Evolutionary conservation across 805 yeast species (phyloP), one percentile per base, ranked within the genome.

Genomic region (Ogataea thermomethanolica): DNA sequence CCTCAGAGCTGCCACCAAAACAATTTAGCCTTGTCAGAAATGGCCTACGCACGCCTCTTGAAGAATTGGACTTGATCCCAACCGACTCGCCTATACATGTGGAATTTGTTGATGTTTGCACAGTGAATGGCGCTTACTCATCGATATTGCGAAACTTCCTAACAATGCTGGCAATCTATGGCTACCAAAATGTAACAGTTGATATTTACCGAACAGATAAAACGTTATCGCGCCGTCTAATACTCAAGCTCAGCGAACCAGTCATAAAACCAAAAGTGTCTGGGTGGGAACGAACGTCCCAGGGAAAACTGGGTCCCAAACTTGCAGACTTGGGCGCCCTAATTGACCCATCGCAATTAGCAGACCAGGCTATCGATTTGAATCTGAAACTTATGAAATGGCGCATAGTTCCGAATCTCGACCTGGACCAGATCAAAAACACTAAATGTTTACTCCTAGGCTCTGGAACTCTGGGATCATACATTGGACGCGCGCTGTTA

Each of bases 391-490:
- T 93, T 32, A 93, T 93, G 99, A 88, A 89, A 57, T 93, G 99
- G 99, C 73, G 99, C 50, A 76, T 93, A 12, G 88, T 86, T 0
- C 98, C 99, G 0, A 73, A 78, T 7, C 58, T 93, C 3, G 76
- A 93, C 54, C 67, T 93, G 33, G 90, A 85, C 5, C 56, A 64
- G 2, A 67, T 93, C 15, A 74, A 77, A 48, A 44, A 62, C 12
- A 74, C 82, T 8, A 81, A 73, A 48, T 83, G 90, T 27, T 62
- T 93, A 30, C 65, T 93, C 11, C 70, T 93, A n/a, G 99, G 99
- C 0, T 85, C 98, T 0, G 99, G 99, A 6, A 93, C 99, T 3
- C 69, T 95, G 7, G 99, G 99, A 0, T 83, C 95, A 44, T 91
- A 91, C 55, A 91, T 93, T 5, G 75, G 95, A 0, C 70, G 99